Evolutionary conservation across 345 rosid genomes (phyloP).

Genomic region (Carallia brachiata): DNA sequence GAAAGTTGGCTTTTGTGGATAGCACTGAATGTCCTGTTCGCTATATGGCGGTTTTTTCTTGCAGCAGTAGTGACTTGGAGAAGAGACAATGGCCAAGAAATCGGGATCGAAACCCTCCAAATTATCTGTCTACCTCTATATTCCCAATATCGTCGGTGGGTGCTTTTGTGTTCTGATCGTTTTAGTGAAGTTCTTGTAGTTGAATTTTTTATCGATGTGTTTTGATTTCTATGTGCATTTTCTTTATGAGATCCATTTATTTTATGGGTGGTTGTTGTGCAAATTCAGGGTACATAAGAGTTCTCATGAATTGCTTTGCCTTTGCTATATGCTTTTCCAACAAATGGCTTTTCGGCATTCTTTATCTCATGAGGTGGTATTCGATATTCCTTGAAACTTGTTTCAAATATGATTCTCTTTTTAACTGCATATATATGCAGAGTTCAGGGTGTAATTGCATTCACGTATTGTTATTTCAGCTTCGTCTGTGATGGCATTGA

Average conservation of each 20-base stretch:
- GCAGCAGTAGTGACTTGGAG: conserved; percentile 1
- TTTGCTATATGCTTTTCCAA: conserved; percentile 79
- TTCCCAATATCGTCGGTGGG: conserved; percentile 89
- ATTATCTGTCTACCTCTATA: conserved; percentile 70
- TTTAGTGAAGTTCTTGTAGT: not conserved
- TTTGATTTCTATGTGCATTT: not conserved
- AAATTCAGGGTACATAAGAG: conserved; percentile 66
- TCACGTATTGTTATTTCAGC: conserved; percentile 42
- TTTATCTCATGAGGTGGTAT: conserved; percentile 70
- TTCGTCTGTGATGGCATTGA: conserved; percentile 90
- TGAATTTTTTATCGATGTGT: not conserved
- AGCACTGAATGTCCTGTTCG: not conserved
- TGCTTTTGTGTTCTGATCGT: conserved; percentile 6
- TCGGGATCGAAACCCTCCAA: conserved; percentile 48
- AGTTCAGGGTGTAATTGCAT: conserved; percentile 10
- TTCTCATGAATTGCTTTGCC: conserved; percentile 72
- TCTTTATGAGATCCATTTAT: conserved; percentile 11
- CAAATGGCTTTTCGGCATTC: conserved; percentile 66
- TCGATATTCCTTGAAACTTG: not conserved
- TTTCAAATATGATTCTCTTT: conserved; percentile 9
- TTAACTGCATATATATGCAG: not conserved
- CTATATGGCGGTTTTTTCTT: not conserved
- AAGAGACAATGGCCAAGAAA: conserved; percentile 54
- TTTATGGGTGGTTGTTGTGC: conserved; percentile 8
- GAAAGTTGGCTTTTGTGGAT: too few relatives aligned